A percentile compares a stretch with the other conserved stretches of the same genome.
phyloP scores from a whole-genome alignment of 2,329 filamentous ascomycete species.

The Cordyceps javanica region DNA sequence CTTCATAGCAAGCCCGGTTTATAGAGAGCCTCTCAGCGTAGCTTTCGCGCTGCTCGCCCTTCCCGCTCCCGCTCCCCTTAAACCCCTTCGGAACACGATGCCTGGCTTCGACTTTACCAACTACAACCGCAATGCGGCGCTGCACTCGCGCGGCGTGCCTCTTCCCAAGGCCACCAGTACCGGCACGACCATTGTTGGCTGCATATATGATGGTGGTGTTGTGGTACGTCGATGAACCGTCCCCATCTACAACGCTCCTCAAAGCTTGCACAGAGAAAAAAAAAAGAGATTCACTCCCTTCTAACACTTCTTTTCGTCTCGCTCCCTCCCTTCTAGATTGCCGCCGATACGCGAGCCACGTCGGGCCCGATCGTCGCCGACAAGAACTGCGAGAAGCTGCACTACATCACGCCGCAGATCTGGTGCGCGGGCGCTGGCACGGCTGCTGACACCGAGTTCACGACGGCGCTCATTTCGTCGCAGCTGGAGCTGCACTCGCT shows the following conservation, averaged over 20 bases:
- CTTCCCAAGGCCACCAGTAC: slow-evolving; percentile 97
- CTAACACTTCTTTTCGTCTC: background rate
- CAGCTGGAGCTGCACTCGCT: slow-evolving; percentile 97
- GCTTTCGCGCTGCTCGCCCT: slow-evolving; percentile 1
- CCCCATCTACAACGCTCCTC: background rate
- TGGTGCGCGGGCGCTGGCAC: slow-evolving; percentile 99
- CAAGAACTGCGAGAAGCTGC: slow-evolving; percentile 99
- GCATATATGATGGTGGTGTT: slow-evolving; percentile 87
- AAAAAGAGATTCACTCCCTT: background rate
- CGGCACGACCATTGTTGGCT: slow-evolving; percentile 97
- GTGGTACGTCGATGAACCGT: slow-evolving; percentile 56
- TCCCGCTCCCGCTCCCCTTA: too few relatives aligned
- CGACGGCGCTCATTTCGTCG: slow-evolving; percentile 95
- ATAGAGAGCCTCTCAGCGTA: background rate
- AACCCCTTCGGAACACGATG: slow-evolving; percentile 48
- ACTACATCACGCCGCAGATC: slow-evolving; percentile 97
- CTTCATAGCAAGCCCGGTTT: background rate
- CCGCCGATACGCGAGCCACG: slow-evolving; percentile 95
- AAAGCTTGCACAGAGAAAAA: background rate
- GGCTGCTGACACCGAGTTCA: slow-evolving; percentile 98
- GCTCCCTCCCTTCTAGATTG: slow-evolving; percentile 55
- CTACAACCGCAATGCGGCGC: slow-evolving; percentile 96
- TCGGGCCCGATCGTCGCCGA: slow-evolving; percentile 97
- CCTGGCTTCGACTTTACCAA: slow-evolving; percentile 99
- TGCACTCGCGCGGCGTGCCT: slow-evolving; percentile 89